Conservation (phyloP, 1,284 basidiomycete genomes). For the Athelia psychrophila region DNA sequence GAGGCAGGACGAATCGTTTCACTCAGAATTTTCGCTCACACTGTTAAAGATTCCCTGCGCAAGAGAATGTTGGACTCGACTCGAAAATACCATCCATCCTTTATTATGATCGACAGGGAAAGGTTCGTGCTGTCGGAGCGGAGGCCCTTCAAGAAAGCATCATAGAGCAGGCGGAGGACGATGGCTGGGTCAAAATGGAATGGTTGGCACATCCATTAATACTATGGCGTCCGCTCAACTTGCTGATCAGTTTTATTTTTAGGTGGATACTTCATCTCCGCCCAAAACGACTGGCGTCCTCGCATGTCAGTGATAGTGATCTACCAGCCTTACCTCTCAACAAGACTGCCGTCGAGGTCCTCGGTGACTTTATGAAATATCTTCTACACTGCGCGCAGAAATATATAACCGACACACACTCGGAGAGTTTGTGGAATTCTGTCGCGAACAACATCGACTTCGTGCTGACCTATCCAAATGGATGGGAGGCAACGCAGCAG, state of each 20-base stretch:
- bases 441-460: conserved; percentile 29
- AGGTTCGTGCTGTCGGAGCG: conserved; percentile 45
- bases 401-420: conserved; percentile 37
- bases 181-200: conserved; percentile 42
- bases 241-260: background rate
- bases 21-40: background rate
- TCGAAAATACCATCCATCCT: conserved; percentile 56
- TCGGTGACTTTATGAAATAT: conserved; percentile 45
- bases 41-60: conserved; percentile 45
- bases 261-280: conserved; percentile 32
- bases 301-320: conserved; percentile 10
- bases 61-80: conserved; percentile 48
- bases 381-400: conserved; percentile 31
- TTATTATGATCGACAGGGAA: conserved; percentile 43
- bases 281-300: conserved; percentile 11
- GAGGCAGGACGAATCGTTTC: conserved; percentile 23
- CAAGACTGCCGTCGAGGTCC: conserved; percentile 39
- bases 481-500: conserved; percentile 32
- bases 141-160: conserved; percentile 43
- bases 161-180: conserved; percentile 41
- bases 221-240: no score
- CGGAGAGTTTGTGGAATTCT: conserved; percentile 30
- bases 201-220: conserved; percentile 28
- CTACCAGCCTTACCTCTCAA: conserved; percentile 38
- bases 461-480: conserved; percentile 21